phyloP scores from a whole-genome alignment of 1,284 basidiomycete genomes.

The Leccinum griseonigrum region DNA sequence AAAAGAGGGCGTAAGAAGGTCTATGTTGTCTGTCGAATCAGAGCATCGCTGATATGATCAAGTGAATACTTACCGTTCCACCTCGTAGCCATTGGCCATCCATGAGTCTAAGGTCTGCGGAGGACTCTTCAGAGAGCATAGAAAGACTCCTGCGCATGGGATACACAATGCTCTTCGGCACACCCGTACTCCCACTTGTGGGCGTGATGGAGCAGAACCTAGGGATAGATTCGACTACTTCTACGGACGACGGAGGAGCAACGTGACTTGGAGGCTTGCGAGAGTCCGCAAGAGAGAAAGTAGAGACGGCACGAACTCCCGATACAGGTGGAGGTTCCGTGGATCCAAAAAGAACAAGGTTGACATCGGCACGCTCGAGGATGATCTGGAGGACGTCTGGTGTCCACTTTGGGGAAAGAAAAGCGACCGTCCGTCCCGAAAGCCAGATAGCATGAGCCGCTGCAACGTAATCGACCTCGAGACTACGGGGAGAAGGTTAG shows the following conservation, averaged over 20 bases:
- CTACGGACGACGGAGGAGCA: conserved; percentile 14
- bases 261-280: conserved; percentile 10
- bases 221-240: conserved; percentile 19
- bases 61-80: conserved; percentile 20
- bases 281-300: conserved; percentile 14
- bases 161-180: conserved; percentile 34
- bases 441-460: conserved; percentile 32
- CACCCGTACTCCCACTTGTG: conserved; percentile 29
- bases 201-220: conserved; percentile 30
- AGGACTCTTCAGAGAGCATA: conserved; percentile 29
- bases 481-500: conserved; percentile 13
- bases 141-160: conserved; percentile 26
- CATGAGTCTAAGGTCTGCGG: conserved; percentile 19
- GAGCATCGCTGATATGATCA: not conserved
- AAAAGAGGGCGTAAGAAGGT: conserved; percentile 32
- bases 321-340: conserved; percentile 10
- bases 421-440: conserved; percentile 28
- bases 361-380: conserved; percentile 23
- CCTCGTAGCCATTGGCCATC: conserved; percentile 33
- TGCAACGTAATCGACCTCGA: conserved; percentile 29
- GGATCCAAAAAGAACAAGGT: conserved; percentile 23
- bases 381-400: conserved; percentile 20
- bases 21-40: conserved; percentile 10
- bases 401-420: conserved; percentile 26
- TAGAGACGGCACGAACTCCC: conserved; percentile 20